These are phyloP conservation scores for Populus davidiana DNA, from an alignment of 345 rosid species.

Conservation along the genomic window DNA sequence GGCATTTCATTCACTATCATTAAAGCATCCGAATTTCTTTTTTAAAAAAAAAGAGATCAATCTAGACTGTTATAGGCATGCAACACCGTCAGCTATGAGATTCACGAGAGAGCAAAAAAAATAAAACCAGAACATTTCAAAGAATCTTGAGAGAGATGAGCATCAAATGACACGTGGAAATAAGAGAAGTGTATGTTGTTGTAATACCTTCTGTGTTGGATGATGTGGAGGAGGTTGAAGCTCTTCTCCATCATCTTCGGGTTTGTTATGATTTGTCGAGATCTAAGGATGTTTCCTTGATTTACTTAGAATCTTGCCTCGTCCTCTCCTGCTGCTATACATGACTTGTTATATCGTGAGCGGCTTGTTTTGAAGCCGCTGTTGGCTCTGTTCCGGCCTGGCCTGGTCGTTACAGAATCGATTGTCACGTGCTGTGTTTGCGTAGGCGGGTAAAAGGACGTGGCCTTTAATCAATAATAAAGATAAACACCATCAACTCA, in stretches of 20 bases:
- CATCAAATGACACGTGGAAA: conserved; percentile 28
- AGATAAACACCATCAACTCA: not conserved
- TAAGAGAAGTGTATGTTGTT: not conserved
- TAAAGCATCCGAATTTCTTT: not conserved
- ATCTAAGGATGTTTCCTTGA: not conserved
- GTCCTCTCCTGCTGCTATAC: not conserved
- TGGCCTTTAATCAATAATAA: not conserved
- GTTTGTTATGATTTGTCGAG: conserved; percentile 4
- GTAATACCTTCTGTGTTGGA: conserved; percentile 38
- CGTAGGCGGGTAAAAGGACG: not conserved
- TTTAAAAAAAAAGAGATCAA: not conserved
- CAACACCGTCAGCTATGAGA: not conserved
- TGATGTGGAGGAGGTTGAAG: conserved; percentile 47
- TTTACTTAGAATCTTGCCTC: not conserved
- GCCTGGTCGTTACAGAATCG: not conserved
- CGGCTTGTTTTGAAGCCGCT: too few relatives aligned
- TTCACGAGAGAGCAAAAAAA: not conserved
- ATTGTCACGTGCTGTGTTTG: not conserved
- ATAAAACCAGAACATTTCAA: conserved; percentile 16
- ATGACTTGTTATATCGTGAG: too few relatives aligned
- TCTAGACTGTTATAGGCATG: not conserved
- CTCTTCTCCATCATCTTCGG: conserved; percentile 43
- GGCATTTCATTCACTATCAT: not conserved
- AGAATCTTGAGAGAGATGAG: conserved; percentile 27
- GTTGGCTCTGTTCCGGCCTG: too few relatives aligned